Evolutionary conservation across 106 monocot species (phyloP).

Genomic region (Dendrobium catenatum): DNA sequence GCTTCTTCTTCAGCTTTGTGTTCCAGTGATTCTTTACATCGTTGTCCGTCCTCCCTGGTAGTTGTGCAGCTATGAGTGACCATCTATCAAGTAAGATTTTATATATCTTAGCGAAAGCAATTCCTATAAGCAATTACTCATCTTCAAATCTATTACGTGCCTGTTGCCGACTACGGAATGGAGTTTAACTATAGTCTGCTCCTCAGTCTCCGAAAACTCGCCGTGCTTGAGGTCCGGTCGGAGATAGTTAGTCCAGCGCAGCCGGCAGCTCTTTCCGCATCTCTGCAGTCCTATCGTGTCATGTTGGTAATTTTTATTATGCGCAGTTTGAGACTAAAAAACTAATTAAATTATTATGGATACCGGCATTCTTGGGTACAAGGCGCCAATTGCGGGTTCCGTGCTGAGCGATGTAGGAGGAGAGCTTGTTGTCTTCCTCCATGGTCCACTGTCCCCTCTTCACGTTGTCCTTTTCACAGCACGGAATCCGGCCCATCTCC

Average conservation of each 20-base stretch:
- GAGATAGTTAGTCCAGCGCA: constrained; percentile 98
- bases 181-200: constrained; percentile 86
- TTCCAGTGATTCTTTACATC: constrained; percentile 99
- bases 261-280: constrained; percentile 96
- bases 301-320: background rate
- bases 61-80: constrained; percentile 84
- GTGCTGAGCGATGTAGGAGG: constrained; percentile 88
- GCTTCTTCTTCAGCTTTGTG: constrained; percentile 98
- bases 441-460: constrained; percentile 98
- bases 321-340: background rate
- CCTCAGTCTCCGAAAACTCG: constrained; percentile 78
- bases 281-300: constrained; percentile 59
- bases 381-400: constrained; percentile 97
- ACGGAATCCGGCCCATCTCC: constrained; percentile 82
- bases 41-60: constrained; percentile 90
- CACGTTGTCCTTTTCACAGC: constrained; percentile 95
- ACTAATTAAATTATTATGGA: background rate
- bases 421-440: constrained; percentile 94
- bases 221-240: constrained; percentile 94
- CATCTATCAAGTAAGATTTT: constrained; percentile 33
- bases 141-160: constrained; percentile 7
- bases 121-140: no score
- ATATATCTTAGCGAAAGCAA: no score
- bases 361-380: constrained; percentile 96
- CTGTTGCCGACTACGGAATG: constrained; percentile 92